These are phyloP conservation scores for Solanum medicagineum DNA, from an alignment of 257 asterid species.

Conservation along the genomic window DNA sequence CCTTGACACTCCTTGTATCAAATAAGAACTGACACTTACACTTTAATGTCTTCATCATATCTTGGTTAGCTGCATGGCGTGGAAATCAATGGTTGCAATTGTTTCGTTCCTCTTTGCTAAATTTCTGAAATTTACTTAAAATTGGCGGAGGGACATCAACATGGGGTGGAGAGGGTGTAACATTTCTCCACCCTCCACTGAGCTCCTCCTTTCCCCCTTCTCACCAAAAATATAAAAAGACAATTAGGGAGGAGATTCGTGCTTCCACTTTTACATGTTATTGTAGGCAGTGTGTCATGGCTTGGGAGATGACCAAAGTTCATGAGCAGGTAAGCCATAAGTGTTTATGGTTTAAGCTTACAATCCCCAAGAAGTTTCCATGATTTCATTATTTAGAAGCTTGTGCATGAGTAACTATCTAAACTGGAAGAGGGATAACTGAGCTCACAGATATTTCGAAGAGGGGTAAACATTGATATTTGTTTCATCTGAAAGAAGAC, in stretches of 20 bases:
- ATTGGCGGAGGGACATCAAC: not conserved
- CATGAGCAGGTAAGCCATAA: conserved; percentile 60
- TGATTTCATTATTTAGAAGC: not conserved
- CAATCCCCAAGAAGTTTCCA: not conserved
- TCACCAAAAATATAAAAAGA: not conserved
- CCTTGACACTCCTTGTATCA: not conserved
- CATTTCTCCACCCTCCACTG: not conserved
- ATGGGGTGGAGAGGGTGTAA: not conserved
- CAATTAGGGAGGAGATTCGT: not conserved
- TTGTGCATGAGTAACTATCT: not conserved
- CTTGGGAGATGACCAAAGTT: conserved; percentile 89
- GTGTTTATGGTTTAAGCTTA: not conserved
- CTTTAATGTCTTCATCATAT: not conserved
- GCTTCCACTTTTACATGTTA: not conserved
- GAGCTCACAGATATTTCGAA: not conserved
- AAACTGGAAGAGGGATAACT: not conserved
- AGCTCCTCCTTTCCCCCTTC: not conserved
- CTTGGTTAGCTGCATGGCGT: not conserved
- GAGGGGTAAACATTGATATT: not conserved
- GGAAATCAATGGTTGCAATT: not conserved
- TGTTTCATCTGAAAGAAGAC: not conserved
- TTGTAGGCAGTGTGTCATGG: conserved; percentile 83
- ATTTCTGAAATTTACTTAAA: not conserved
- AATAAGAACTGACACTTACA: not conserved
- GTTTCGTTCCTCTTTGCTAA: not conserved